Percentiles rank a stretch among this genome's conserved stretches.
phyloP scores from a whole-genome alignment of 108 stramenopile genomes.

The Skeletonema costatum region DNA sequence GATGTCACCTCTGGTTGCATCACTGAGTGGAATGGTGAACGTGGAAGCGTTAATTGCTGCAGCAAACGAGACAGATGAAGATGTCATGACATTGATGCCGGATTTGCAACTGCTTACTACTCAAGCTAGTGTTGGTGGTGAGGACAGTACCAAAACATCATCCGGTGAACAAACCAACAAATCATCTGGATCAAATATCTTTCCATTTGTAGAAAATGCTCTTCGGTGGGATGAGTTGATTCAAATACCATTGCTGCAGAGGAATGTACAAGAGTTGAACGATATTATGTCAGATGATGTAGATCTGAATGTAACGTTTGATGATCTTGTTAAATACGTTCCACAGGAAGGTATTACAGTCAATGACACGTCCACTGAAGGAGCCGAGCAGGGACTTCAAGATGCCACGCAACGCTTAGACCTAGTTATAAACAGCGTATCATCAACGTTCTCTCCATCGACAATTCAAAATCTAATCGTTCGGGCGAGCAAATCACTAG shows the following conservation, averaged over 20 bases:
- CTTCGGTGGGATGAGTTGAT: conserved; percentile 46
- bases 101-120: conserved; percentile 5
- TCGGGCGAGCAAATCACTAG: conserved; percentile 44
- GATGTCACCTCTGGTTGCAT: conserved; percentile 41
- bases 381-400: conserved; percentile 47
- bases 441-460: conserved; percentile 39
- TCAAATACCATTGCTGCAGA: conserved; percentile 23
- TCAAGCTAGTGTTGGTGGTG: not conserved
- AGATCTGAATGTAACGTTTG: conserved; percentile 31
- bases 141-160: not conserved
- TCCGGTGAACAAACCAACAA: not conserved
- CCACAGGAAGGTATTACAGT: conserved; percentile 10
- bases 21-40: conserved; percentile 42
- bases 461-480: conserved; percentile 51
- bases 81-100: conserved; percentile 8
- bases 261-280: conserved; percentile 22
- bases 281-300: conserved; percentile 6
- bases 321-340: conserved; percentile 24
- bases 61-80: conserved; percentile 32
- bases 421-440: conserved; percentile 51
- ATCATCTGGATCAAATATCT: not conserved
- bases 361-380: conserved; percentile 7
- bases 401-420: conserved; percentile 63
- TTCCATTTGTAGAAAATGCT: conserved; percentile 47
- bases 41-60: conserved; percentile 44